phyloP scores from a whole-genome alignment of 805 yeast genomes.

The Osmozyma mogii region DNA sequence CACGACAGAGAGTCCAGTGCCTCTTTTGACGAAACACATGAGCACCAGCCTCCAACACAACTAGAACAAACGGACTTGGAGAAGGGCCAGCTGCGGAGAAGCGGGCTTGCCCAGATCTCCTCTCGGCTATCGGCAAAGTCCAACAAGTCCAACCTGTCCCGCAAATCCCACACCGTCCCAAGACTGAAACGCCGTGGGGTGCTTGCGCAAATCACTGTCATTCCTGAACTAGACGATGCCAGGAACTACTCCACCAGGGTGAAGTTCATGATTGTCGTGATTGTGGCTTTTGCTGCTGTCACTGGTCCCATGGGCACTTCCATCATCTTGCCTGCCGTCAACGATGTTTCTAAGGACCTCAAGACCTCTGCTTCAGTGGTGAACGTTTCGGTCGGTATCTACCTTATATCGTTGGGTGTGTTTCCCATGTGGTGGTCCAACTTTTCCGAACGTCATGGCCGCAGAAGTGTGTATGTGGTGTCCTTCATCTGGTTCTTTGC shows the following conservation, averaged over 20 bases:
- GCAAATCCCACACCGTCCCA: constrained; percentile 5
- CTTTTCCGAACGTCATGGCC: constrained; percentile 65
- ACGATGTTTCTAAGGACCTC: constrained; percentile 46
- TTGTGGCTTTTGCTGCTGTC: constrained; percentile 67
- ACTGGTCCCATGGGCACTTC: constrained; percentile 90
- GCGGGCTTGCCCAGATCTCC: too few relatives aligned
- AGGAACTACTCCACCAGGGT: constrained; percentile 45
- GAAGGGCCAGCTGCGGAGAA: too few relatives aligned
- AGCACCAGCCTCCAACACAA: too few relatives aligned
- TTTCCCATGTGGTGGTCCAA: constrained; percentile 89
- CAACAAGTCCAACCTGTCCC: not conserved
- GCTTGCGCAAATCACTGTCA: constrained; percentile 38
- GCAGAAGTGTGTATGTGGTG: constrained; percentile 63
- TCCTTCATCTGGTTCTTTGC: constrained; percentile 58
- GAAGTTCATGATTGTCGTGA: constrained; percentile 49
- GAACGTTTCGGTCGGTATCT: constrained; percentile 75
- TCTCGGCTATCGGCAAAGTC: too few relatives aligned
- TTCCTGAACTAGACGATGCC: constrained; percentile 72
- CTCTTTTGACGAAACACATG: too few relatives aligned
- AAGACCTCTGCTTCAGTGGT: constrained; percentile 53
- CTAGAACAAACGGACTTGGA: too few relatives aligned
- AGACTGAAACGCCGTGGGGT: constrained; percentile 48
- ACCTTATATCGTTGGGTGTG: constrained; percentile 63
- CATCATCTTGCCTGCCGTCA: constrained; percentile 71
- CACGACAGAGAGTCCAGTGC: too few relatives aligned